phyloP scores from a whole-genome alignment of 2,329 filamentous ascomycete species.

The Sporothrix pallida region DNA sequence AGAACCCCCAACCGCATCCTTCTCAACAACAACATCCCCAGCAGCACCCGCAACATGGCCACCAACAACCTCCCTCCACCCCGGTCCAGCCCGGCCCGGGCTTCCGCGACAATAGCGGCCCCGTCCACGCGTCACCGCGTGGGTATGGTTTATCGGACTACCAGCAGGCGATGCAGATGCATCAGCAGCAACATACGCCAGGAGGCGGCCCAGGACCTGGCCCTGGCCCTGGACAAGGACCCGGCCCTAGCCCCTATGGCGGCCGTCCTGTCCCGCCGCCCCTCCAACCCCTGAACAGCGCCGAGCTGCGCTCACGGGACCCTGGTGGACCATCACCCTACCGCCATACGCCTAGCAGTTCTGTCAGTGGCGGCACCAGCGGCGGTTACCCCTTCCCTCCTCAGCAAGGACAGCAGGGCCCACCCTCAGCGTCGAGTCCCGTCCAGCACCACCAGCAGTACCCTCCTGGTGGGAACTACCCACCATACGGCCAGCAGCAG shows the following conservation, averaged over 20 bases:
- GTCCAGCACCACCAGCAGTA: constrained; percentile 59
- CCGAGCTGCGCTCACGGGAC: constrained; percentile 56
- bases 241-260: constrained; percentile 47
- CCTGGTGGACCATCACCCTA: constrained; percentile 57
- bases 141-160: constrained; percentile 56
- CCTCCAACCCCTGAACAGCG: constrained; percentile 53
- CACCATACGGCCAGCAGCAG: constrained; percentile 42
- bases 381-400: constrained; percentile 59
- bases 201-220: constrained; percentile 39
- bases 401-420: constrained; percentile 38
- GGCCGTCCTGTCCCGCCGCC: constrained; percentile 52
- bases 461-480: constrained; percentile 47
- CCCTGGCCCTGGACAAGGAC: constrained; percentile 34
- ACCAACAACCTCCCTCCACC: constrained; percentile 42
- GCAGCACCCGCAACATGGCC: constrained; percentile 28
- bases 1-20: constrained; percentile 38
- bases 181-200: constrained; percentile 40
- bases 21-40: constrained; percentile 43
- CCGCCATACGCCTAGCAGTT: constrained; percentile 56
- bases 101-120: constrained; percentile 59
- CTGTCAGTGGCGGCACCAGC: constrained; percentile 47
- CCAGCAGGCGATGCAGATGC: constrained; percentile 31
- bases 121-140: constrained; percentile 56
- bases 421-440: constrained; percentile 54
- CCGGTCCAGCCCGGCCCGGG: constrained; percentile 51